These are phyloP conservation scores for Angophora floribunda DNA, from an alignment of 345 rosid genomes.

Conservation along the genomic window DNA sequence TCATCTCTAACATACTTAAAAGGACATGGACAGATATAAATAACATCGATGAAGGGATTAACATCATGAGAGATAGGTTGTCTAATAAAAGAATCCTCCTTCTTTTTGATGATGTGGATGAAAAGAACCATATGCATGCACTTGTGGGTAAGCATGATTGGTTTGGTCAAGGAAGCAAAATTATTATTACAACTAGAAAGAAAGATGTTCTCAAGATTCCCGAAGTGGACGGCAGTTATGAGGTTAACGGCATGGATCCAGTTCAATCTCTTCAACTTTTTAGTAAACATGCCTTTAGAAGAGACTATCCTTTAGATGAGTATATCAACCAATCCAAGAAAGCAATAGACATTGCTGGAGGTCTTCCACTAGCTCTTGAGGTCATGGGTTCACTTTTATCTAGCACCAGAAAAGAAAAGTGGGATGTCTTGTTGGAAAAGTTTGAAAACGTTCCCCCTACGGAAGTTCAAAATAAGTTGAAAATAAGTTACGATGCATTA, in stretches of 20 bases:
- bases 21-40: neutral
- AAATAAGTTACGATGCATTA: neutral
- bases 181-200: neutral
- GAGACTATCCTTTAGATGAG: neutral
- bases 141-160: neutral
- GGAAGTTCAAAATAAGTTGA: neutral
- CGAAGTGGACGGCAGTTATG: neutral
- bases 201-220: neutral
- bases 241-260: neutral
- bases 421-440: neutral
- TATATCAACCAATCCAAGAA: neutral
- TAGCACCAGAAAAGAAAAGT: neutral
- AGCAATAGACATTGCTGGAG: neutral
- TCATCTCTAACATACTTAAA: neutral
- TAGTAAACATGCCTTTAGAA: neutral
- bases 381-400: neutral
- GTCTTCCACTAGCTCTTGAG: neutral
- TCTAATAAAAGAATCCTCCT: neutral
- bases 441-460: neutral
- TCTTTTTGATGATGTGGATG: neutral
- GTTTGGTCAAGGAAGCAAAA: neutral
- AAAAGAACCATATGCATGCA: neutral
- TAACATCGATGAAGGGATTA: neutral
- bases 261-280: neutral
- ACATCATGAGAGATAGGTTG: neutral